Evolutionary conservation across 108 stramenopile species (phyloP).

Genomic region (Skeletonema menzelii): DNA sequence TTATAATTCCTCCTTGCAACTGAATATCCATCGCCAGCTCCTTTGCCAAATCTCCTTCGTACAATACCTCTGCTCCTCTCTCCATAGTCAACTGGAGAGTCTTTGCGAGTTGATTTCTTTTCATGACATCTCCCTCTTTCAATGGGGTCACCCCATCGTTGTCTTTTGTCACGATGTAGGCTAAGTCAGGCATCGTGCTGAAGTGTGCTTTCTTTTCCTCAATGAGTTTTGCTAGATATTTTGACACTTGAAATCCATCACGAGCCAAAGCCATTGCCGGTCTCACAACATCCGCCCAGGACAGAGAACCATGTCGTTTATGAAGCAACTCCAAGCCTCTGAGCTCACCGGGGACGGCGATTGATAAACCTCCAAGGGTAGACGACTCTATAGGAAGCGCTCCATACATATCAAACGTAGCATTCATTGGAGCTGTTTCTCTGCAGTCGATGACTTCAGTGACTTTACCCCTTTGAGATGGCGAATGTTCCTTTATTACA

Average conservation of each 20-base stretch:
- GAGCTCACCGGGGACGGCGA: slow-evolving; percentile 80
- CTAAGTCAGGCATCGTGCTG: slow-evolving; percentile 18
- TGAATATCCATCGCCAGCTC: slow-evolving; percentile 55
- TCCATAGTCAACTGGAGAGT: slow-evolving; percentile 56
- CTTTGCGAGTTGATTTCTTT: slow-evolving; percentile 47
- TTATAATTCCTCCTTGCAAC: slow-evolving; percentile 71
- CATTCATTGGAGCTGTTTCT: slow-evolving; percentile 64
- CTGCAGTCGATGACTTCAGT: slow-evolving; percentile 82
- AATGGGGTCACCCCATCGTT: slow-evolving; percentile 31
- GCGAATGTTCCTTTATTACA: neutral
- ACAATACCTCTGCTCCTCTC: slow-evolving; percentile 66
- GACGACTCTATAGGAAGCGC: slow-evolving; percentile 34
- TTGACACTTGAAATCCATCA: slow-evolving; percentile 50
- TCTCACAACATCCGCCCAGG: slow-evolving; percentile 64
- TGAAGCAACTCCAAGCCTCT: slow-evolving; percentile 77
- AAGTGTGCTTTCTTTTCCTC: slow-evolving; percentile 8
- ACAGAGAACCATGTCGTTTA: slow-evolving; percentile 55
- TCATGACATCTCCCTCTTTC: slow-evolving; percentile 68
- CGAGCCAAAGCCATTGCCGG: slow-evolving; percentile 66
- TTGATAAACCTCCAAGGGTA: slow-evolving; percentile 58
- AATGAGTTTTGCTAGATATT: slow-evolving; percentile 53
- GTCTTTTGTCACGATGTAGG: slow-evolving; percentile 37
- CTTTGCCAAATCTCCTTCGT: slow-evolving; percentile 54
- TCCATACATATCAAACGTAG: slow-evolving; percentile 61
- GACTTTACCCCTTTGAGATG: slow-evolving; percentile 15